Evolutionary conservation across 305 asterid species (phyloP).

Genomic region (Lippia alba): DNA sequence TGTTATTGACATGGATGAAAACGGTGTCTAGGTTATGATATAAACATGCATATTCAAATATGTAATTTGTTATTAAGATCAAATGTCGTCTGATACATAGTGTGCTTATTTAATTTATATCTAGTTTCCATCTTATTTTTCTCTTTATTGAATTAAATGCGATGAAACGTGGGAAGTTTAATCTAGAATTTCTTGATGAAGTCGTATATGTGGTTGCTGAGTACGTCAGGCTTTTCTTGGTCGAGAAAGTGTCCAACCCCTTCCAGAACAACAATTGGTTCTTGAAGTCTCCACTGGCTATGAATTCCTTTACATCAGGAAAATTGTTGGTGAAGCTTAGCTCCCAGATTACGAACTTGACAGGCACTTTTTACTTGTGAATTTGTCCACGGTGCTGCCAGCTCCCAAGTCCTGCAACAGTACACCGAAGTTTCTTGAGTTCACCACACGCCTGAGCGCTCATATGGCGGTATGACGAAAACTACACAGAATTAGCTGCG

Average conservation of each 20-base stretch:
- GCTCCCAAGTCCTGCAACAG: slow-evolving; percentile 51
- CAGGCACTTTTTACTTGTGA: slow-evolving; percentile 42
- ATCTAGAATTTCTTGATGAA: slow-evolving; percentile 29
- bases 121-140: no score
- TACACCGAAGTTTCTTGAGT: no score
- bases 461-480: slow-evolving; percentile 59
- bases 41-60: no score
- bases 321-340: slow-evolving; percentile 37
- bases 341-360: slow-evolving; percentile 48
- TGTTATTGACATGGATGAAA: slow-evolving; percentile 10
- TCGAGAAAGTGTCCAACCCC: slow-evolving; percentile 46
- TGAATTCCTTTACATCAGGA: slow-evolving; percentile 43
- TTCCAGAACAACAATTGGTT: slow-evolving; percentile 41
- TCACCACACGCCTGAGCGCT: slow-evolving; percentile 43
- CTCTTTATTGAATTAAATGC: no score
- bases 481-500: slow-evolving; percentile 48
- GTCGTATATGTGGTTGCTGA: slow-evolving; percentile 37
- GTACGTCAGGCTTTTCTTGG: slow-evolving; percentile 38
- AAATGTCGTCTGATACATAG: no score
- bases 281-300: slow-evolving; percentile 36
- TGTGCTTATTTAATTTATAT: no score
- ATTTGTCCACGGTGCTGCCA: slow-evolving; percentile 51
- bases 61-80: no score
- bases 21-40: no score
- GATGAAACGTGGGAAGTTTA: not conserved